Percentiles rank a stretch among this genome's conserved stretches.
Evolutionary conservation across 192 early-diverging fungal species (phyloP).

Genomic region (Rhizophagus clarus): DNA sequence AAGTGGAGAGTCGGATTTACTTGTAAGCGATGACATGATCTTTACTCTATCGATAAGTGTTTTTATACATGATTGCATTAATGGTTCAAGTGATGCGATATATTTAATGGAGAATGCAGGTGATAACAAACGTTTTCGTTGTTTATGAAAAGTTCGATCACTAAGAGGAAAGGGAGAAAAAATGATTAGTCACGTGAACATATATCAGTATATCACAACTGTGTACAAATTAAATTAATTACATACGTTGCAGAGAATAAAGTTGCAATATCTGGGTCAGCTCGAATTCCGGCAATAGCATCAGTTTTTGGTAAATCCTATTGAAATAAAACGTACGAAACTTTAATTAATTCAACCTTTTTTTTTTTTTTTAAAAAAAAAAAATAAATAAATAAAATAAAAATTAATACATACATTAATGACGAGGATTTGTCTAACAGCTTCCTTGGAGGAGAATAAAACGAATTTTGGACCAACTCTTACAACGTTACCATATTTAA

Average conservation of each 20-base stretch:
- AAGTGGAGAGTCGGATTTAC: neutral
- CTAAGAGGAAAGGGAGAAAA: neutral
- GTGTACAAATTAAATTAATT: neutral
- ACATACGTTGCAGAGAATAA: conserved; percentile 13
- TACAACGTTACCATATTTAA: conserved; percentile 44
- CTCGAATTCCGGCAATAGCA: neutral
- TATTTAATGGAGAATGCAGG: conserved; percentile 56
- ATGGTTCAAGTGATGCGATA: conserved; percentile 47
- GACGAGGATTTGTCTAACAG: conserved; percentile 39
- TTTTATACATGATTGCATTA: conserved; percentile 38
- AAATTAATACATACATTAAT: conserved; percentile 13
- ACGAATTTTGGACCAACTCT: conserved; percentile 39
- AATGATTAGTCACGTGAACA: neutral
- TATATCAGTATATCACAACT: too few relatives aligned
- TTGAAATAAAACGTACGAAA: neutral
- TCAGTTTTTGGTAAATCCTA: conserved; percentile 20
- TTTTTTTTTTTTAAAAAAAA: neutral
- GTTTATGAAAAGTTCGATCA: conserved; percentile 7
- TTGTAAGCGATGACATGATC: neutral
- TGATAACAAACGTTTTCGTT: conserved; percentile 31
- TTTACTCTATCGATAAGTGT: conserved; percentile 36
- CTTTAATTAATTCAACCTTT: neutral
- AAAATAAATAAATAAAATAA: conserved; percentile 21
- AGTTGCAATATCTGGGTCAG: neutral
- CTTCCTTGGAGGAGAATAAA: conserved; percentile 45